Evolutionary conservation across 2,329 filamentous ascomycete species (phyloP), one percentile per base, ranked within the genome.

Genomic region (Saccharata proteae): DNA sequence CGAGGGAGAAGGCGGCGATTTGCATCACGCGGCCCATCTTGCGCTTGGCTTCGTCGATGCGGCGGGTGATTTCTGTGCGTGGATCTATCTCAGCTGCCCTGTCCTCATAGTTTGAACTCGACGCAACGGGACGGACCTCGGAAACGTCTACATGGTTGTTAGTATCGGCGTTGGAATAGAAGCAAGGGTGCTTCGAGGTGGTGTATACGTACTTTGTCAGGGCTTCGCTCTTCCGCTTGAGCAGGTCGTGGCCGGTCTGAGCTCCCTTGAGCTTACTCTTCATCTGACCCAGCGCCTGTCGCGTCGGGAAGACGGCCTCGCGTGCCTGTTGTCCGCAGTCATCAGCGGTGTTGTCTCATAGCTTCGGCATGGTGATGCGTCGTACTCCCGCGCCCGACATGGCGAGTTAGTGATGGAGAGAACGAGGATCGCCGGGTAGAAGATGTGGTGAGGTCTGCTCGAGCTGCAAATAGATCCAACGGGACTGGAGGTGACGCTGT

Each of bases 1-100:
- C 90, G 12, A 98, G 71, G 25, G 88, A 96, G 62, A 98, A 96
- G 26, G 90, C 86, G 23, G 90, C 90, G 51, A 98, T 93, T 59
- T 96, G 88, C 90, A 98, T 98, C 21, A 98, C 90, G 19, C 88
- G 75, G 36, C 90, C 90, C 88, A 98, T 98, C 67, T 98, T 98
- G 47, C 86, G 81, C 62, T 98, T 98, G 24, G 90, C 90, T 59
- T 98, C 90, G 64, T 98, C 88, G 59, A 98, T 98, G 51, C 90
- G 80, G 55, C 77, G 76, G 29, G 90, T 94, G 50, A 98, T 98
- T 50, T 98, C 90, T 57, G 38, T 30, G 39, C 14, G n/a, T 22
- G 20, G 20, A 13, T 21, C 16, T 14, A 25, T 27, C 27, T 27
- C 24, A 22, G 13, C n/a, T n/a, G n/a, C n/a, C n/a, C n/a, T n/a